phyloP scores from a whole-genome alignment of 129 eudicot species.

The Artemisia tridentata region DNA sequence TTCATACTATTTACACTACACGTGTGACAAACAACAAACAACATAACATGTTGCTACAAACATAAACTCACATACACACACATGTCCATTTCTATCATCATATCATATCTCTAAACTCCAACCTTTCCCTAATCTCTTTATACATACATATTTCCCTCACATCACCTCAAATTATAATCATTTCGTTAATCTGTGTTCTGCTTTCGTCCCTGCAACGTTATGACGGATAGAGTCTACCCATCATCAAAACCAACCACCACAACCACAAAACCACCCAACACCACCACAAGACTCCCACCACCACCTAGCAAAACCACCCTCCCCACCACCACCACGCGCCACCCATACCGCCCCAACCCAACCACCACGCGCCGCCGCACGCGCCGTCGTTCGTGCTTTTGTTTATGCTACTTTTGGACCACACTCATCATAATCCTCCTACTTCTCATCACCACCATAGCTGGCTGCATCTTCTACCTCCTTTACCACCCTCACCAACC shows the following conservation, averaged over 20 bases:
- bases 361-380: conserved; percentile 41
- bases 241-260: conserved; percentile 58
- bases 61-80: conserved; percentile 1
- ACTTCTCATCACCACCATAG: conserved; percentile 65
- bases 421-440: conserved; percentile 39
- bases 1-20: background rate
- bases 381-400: conserved; percentile 58
- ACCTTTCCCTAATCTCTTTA: too few species aligned
- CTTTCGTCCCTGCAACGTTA: background rate
- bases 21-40: conserved; percentile 25
- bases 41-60: background rate
- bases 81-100: conserved; percentile 12
- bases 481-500: conserved; percentile 88
- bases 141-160: too few species aligned
- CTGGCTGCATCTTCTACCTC: conserved; percentile 66
- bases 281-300: conserved; percentile 35
- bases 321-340: conserved; percentile 49
- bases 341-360: conserved; percentile 37
- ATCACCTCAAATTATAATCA: too few species aligned
- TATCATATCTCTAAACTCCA: background rate
- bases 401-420: conserved; percentile 73
- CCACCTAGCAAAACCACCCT: conserved; percentile 34
- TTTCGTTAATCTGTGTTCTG: too few species aligned
- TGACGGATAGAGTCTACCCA: conserved; percentile 92
- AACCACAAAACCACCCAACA: conserved; percentile 8